These are phyloP conservation scores for Xerocomellus chrysenteron DNA, from an alignment of 768 basidiomycete genomes.

Conservation along the genomic window DNA sequence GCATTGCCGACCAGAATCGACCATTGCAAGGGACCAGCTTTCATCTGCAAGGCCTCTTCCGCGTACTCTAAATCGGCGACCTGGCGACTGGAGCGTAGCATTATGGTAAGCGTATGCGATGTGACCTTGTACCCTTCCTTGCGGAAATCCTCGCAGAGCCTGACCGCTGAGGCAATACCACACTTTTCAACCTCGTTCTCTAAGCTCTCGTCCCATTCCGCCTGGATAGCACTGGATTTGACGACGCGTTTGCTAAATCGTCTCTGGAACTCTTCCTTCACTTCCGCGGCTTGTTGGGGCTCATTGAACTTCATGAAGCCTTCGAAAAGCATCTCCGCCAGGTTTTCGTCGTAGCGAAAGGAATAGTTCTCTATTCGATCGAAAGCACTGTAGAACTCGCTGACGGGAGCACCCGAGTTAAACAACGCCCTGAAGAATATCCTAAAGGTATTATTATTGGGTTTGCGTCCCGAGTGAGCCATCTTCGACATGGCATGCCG, in stretches of 20 bases:
- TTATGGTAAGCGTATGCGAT: conserved; percentile 36
- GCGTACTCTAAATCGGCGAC: conserved; percentile 43
- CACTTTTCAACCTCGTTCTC: conserved; percentile 32
- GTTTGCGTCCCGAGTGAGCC: conserved; percentile 39
- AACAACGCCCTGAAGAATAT: conserved; percentile 49
- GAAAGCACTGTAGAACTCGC: conserved; percentile 42
- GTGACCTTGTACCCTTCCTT: conserved; percentile 34
- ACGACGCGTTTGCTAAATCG: conserved; percentile 32
- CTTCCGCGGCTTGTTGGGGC: conserved; percentile 35
- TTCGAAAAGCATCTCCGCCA: conserved; percentile 41
- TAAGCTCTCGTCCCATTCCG: conserved; percentile 31
- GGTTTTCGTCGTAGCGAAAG: conserved; percentile 43
- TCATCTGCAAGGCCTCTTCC: conserved; percentile 41
- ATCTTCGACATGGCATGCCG: conserved; percentile 36
- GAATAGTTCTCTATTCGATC: conserved; percentile 46
- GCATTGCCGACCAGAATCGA: conserved; percentile 54
- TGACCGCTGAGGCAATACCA: conserved; percentile 37
- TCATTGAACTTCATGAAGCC: conserved; percentile 44
- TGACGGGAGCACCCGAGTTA: conserved; percentile 29
- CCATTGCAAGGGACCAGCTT: conserved; percentile 49
- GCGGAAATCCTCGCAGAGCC: conserved; percentile 33
- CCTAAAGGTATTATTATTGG: conserved; percentile 47
- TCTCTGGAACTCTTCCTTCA: conserved; percentile 39
- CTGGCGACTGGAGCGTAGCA: conserved; percentile 43
- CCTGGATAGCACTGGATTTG: conserved; percentile 25